Evolutionary conservation across 768 basidiomycete species (phyloP).

Genomic region (Galerina marginata): DNA sequence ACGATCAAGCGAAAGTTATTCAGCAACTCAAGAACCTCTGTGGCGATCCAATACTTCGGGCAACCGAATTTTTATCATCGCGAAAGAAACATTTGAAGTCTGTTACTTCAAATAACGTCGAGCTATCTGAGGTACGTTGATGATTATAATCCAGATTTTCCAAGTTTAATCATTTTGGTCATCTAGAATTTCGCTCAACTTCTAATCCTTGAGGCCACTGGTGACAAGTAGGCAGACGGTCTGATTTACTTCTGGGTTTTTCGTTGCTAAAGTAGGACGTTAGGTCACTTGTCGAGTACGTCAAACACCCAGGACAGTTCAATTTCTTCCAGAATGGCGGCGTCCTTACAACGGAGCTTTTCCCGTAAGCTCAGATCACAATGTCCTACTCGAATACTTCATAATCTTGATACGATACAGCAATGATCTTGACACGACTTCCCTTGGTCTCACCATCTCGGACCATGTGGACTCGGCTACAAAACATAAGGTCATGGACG

Average conservation of each 20-base stretch:
- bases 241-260: not conserved
- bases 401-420: not conserved
- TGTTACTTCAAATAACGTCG: constrained; percentile 41
- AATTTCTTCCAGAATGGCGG: constrained; percentile 57
- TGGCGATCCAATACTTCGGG: constrained; percentile 52
- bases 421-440: constrained; percentile 62
- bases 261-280: not conserved
- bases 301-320: constrained; percentile 49
- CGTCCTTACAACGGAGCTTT: not conserved
- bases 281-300: constrained; percentile 51
- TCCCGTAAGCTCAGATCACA: constrained; percentile 2
- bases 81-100: constrained; percentile 50
- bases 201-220: constrained; percentile 58
- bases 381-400: not conserved
- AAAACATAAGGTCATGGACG: constrained; percentile 54
- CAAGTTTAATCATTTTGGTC: constrained; percentile 27
- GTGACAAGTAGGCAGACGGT: constrained; percentile 39
- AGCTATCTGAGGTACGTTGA: constrained; percentile 28
- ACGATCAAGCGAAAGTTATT: constrained; percentile 43
- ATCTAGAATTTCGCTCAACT: constrained; percentile 65
- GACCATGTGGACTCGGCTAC: constrained; percentile 32
- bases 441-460: constrained; percentile 53
- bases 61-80: constrained; percentile 41
- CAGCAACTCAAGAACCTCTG: constrained; percentile 53
- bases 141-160: not conserved